Evolutionary conservation across 2,329 filamentous ascomycete species (phyloP).

Genomic region (Massarina eburnea): DNA sequence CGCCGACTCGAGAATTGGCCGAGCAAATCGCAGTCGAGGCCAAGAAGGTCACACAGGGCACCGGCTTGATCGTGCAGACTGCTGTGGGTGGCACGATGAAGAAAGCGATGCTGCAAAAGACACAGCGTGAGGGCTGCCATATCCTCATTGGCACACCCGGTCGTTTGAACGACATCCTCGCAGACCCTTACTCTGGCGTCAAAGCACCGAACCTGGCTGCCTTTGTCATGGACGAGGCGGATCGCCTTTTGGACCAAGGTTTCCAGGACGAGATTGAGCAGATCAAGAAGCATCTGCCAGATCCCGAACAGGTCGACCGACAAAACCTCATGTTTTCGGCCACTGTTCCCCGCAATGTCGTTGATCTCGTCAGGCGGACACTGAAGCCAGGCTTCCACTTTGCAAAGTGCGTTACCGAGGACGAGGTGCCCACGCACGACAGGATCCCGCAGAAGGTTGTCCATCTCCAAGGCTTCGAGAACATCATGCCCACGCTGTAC

Average conservation of each 20-base stretch:
- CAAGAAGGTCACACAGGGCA: slow-evolving; percentile 63
- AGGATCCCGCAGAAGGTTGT: slow-evolving; percentile 80
- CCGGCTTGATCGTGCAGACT: slow-evolving; percentile 68
- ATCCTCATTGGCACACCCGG: slow-evolving; percentile 89
- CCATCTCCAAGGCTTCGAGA: slow-evolving; percentile 67
- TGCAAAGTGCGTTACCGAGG: slow-evolving; percentile 79
- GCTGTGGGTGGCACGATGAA: slow-evolving; percentile 95
- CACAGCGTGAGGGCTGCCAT: slow-evolving; percentile 78
- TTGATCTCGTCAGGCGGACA: slow-evolving; percentile 73
- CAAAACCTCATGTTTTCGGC: slow-evolving; percentile 97
- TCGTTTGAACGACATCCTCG: slow-evolving; percentile 78
- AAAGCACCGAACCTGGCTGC: slow-evolving; percentile 62
- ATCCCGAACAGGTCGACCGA: slow-evolving; percentile 63
- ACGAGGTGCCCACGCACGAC: slow-evolving; percentile 84
- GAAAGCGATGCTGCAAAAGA: slow-evolving; percentile 63
- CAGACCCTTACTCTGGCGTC: slow-evolving; percentile 64
- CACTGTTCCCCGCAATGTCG: slow-evolving; percentile 82
- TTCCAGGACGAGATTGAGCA: slow-evolving; percentile 53
- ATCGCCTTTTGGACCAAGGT: slow-evolving; percentile 66
- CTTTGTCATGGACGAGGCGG: slow-evolving; percentile 66
- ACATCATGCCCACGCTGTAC: slow-evolving; percentile 73
- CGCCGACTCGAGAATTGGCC: slow-evolving; percentile 64
- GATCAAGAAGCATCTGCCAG: slow-evolving; percentile 60
- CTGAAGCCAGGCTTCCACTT: slow-evolving; percentile 86
- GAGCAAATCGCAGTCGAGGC: slow-evolving; percentile 74